Base-by-base conservation (phyloP, 169 alveolate genomes). In the Cryptosporidium meleagridis region DNA sequence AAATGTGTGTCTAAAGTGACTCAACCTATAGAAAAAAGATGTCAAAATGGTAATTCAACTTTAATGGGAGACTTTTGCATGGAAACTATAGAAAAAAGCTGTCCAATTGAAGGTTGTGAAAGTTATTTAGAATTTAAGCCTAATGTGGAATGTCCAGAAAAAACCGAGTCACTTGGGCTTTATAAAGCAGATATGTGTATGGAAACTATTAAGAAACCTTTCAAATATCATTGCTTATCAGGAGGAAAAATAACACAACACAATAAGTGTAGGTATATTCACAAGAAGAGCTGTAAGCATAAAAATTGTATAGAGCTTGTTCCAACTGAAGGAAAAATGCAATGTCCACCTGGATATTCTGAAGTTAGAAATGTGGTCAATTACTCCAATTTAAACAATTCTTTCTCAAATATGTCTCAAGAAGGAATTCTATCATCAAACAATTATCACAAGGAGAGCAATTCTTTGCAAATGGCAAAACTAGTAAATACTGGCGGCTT, bases 271-370 rank as follows among this genome's bases (percentile, higher is more conserved):
- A 80, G 80, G 48, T 41, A 80, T 29, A 80, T 65, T 33, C 37
- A 21, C 12, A 65, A 67, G 35, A 80, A 80, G 52, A 62, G 41
- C 35, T 80, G 89, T 26, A 80, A 65, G 31, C 72, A 80, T 45
- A 33, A 16, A 45, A 48, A 67, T 31, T 80, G 89, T 65, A 51
- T n/a, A 14, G 89, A 80, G 48, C 53, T 59, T 65, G 48, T 44
- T 33, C 48, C 44, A 3, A 31, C 59, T 39, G 80, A 80, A 31
- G 89, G 89, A 44, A 80, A 29, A 44, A 62, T 62, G 73, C 89
- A 80, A 33, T 80, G 89, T 26, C 89, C 89, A 23, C 89, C 89
- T n/a, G 89, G 89, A 18, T 80, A 80, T 55, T 80, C 89, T 16
- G 89, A 80, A 29, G 51, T 48, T 18, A 80, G 37, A 48, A 21